These are phyloP conservation scores for Botryotinia narcissicola DNA, from an alignment of 2,329 filamentous ascomycete genomes.

Conservation along the genomic window DNA sequence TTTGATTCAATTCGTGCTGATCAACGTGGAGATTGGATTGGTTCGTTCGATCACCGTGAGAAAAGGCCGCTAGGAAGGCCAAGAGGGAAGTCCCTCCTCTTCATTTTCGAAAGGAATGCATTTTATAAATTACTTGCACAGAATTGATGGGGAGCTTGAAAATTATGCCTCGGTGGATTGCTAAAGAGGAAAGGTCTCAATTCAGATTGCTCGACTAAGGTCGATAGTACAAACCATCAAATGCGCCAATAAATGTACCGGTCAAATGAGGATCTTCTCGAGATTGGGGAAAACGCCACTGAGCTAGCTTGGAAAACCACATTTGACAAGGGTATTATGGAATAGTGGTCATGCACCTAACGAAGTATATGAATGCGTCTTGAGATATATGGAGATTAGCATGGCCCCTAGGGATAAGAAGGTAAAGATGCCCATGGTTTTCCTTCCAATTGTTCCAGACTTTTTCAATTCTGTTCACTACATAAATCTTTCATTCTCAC, in stretches of 20 bases:
- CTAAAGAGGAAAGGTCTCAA: constrained; percentile 4
- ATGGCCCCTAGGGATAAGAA: constrained; percentile 2
- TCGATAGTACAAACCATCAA: neutral
- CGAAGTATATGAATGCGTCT: neutral
- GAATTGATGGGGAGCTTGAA: neutral
- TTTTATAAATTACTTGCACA: neutral
- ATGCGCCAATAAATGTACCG: neutral
- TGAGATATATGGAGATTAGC: constrained; percentile 11
- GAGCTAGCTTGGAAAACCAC: neutral
- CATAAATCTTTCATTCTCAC: neutral
- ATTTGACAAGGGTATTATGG: neutral
- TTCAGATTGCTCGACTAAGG: neutral
- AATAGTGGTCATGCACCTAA: neutral
- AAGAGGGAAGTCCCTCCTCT: neutral
- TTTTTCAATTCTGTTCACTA: neutral
- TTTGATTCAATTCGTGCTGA: neutral
- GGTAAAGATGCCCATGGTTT: neutral
- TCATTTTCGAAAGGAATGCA: neutral
- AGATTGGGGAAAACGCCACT: neutral
- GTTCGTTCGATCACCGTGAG: neutral
- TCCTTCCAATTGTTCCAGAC: neutral
- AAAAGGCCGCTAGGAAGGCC: neutral
- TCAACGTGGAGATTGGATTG: neutral
- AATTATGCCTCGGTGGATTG: neutral
- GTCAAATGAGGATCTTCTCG: constrained; percentile 9